A percentile compares a stretch with the other conserved stretches of the same genome.
phyloP scores from a whole-genome alignment of 1,284 basidiomycete species.

The Calocybe gambosa region DNA sequence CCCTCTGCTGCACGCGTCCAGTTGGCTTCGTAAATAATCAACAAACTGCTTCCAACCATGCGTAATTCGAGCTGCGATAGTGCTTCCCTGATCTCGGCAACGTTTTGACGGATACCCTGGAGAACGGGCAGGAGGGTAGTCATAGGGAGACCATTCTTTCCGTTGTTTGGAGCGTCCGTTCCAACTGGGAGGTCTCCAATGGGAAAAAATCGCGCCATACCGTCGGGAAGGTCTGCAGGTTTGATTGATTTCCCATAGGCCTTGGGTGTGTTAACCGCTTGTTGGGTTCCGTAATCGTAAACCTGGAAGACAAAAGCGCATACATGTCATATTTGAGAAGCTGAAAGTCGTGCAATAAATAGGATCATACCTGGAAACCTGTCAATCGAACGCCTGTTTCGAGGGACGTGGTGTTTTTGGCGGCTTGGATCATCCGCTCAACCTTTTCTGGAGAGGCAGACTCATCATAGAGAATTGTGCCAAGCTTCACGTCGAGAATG shows the following conservation, averaged over 20 bases:
- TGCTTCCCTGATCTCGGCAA: conserved; percentile 51
- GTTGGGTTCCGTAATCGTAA: conserved; percentile 54
- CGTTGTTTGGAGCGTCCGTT: conserved; percentile 1
- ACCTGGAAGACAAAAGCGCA: conserved; percentile 29
- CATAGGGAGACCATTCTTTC: conserved; percentile 45
- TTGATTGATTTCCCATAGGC: conserved; percentile 78
- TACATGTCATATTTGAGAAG: not conserved
- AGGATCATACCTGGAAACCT: conserved; percentile 73
- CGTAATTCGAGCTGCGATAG: conserved; percentile 62
- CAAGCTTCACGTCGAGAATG: conserved; percentile 89
- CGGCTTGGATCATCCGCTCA: conserved; percentile 70
- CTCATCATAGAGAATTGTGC: conserved; percentile 76
- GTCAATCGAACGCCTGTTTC: conserved; percentile 80
- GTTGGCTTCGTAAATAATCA: conserved; percentile 82
- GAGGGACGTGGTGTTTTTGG: conserved; percentile 65
- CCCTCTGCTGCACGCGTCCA: conserved; percentile 39
- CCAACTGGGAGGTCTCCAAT: conserved; percentile 24
- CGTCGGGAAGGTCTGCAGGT: conserved; percentile 61
- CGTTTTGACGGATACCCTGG: conserved; percentile 44
- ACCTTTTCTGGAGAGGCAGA: conserved; percentile 72
- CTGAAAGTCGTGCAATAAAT: not conserved
- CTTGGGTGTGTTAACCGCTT: conserved; percentile 64
- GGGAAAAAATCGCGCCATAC: conserved; percentile 78
- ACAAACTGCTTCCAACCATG: conserved; percentile 76
- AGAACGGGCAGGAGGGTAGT: conserved; percentile 58